Conservation (phyloP, 768 basidiomycete species). For the Cubamyces sp. region DNA sequence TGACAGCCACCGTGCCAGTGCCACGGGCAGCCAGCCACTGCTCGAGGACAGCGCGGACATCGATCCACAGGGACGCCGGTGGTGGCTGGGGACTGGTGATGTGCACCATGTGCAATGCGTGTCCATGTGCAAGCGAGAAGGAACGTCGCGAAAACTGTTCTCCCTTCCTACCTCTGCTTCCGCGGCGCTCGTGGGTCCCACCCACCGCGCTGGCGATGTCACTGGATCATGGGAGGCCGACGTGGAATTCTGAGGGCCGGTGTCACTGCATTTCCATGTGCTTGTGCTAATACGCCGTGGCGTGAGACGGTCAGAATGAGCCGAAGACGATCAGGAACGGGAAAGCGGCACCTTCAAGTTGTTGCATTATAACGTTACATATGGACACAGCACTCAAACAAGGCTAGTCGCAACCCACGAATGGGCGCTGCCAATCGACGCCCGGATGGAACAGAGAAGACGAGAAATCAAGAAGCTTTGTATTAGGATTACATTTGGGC, state of each 20-base stretch:
- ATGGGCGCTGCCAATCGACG: background rate
- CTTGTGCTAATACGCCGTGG: background rate
- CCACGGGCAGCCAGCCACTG: background rate
- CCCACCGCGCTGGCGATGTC: background rate
- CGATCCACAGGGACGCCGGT: no score
- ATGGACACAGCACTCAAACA: no score
- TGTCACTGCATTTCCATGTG: no score
- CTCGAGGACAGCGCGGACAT: no score
- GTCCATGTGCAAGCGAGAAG: background rate
- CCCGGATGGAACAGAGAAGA: background rate
- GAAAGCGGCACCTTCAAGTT: background rate
- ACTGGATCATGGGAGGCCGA: background rate
- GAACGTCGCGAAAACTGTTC: slow-evolving; percentile 8
- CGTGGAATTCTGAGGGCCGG: no score
- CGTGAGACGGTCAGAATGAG: background rate
- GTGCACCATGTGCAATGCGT: background rate
- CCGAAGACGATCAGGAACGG: background rate
- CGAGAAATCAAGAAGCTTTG: background rate
- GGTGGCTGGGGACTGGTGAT: no score
- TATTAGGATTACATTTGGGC: slow-evolving; percentile 16
- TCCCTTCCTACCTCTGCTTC: background rate
- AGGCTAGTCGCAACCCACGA: background rate
- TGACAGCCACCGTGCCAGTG: background rate
- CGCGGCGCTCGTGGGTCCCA: slow-evolving; percentile 1
- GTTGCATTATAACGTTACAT: no score